Percentiles rank a stretch among this genome's conserved stretches.
Conservation (phyloP, 2,329 filamentous ascomycete species). For the Apiospora malaysiana region DNA sequence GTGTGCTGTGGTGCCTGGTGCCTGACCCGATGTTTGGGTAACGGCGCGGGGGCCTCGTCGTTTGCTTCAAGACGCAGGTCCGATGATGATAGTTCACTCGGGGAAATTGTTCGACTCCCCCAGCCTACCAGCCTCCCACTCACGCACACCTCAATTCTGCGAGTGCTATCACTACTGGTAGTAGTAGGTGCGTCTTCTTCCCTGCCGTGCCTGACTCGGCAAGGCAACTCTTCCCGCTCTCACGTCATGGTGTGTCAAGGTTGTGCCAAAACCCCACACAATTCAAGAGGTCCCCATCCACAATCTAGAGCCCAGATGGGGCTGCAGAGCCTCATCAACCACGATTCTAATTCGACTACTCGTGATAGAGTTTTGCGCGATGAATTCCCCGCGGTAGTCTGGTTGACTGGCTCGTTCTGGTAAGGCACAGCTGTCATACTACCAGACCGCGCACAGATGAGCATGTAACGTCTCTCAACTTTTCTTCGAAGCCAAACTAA, state of each 20-base stretch:
- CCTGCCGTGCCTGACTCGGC: neutral
- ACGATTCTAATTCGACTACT: neutral
- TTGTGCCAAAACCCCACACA: neutral
- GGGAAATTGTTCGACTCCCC: neutral
- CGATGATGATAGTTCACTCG: neutral
- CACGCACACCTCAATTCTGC: neutral
- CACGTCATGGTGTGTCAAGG: neutral
- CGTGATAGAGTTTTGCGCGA: neutral
- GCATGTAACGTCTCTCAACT: neutral
- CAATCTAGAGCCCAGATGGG: neutral
- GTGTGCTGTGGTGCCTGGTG: neutral
- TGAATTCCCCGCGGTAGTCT: neutral
- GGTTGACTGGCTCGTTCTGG: neutral
- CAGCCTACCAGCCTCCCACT: neutral
- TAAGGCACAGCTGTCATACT: neutral
- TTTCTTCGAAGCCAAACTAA: neutral
- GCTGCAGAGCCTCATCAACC: neutral
- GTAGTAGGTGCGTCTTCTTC: neutral
- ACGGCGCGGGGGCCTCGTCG: neutral
- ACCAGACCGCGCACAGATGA: neutral
- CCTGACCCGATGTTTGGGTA: conserved; percentile 14
- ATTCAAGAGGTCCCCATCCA: no score
- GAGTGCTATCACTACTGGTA: no score
- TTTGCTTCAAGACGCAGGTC: conserved; percentile 6
- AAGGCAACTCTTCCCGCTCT: neutral